A percentile compares a stretch with the other conserved stretches of the same genome.
phyloP scores from a whole-genome alignment of 2,329 filamentous ascomycete species.

The Trichocomaceae sp. region DNA sequence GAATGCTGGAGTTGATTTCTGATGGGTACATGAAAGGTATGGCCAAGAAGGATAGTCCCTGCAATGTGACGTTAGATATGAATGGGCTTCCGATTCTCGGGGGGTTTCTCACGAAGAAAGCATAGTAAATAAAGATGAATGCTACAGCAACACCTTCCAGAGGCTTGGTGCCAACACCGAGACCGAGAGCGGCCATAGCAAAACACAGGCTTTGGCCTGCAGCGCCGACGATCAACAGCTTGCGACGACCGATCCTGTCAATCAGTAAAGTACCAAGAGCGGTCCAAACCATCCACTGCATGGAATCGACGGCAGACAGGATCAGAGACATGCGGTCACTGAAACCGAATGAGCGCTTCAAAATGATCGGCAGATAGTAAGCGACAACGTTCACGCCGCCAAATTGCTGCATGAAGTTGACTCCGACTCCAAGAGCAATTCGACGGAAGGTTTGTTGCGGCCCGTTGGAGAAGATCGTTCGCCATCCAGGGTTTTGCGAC shows the following conservation, averaged over 20 bases:
- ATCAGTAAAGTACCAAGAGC: conserved; percentile 15
- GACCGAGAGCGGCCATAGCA: conserved; percentile 10
- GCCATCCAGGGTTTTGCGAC: conserved; percentile 25
- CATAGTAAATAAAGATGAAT: conserved; percentile 13
- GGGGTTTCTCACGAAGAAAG: conserved; percentile 12
- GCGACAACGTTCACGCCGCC: conserved; percentile 21
- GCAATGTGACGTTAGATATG: too few relatives aligned
- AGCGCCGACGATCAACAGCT: conserved; percentile 13
- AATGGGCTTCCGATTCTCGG: too few relatives aligned
- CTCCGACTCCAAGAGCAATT: conserved; percentile 38
- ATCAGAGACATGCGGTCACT: conserved; percentile 18
- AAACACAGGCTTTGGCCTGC: conserved; percentile 11
- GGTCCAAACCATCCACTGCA: conserved; percentile 10
- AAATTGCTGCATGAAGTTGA: conserved; percentile 44
- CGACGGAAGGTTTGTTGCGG: conserved; percentile 35
- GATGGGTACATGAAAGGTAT: conserved; percentile 18
- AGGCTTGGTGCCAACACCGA: conserved; percentile 20
- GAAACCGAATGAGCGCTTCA: conserved; percentile 15
- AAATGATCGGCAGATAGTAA: conserved; percentile 14
- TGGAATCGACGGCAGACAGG: conserved; percentile 13
- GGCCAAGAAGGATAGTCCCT: conserved; percentile 2
- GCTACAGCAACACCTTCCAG: conserved; percentile 16
- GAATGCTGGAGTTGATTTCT: conserved; percentile 16
- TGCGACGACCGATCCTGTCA: conserved; percentile 21
- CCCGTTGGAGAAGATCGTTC: conserved; percentile 35